Evolutionary conservation across 495 filamentous ascomycete species (phyloP).

Genomic region (Aspergillus saccharolyticus): DNA sequence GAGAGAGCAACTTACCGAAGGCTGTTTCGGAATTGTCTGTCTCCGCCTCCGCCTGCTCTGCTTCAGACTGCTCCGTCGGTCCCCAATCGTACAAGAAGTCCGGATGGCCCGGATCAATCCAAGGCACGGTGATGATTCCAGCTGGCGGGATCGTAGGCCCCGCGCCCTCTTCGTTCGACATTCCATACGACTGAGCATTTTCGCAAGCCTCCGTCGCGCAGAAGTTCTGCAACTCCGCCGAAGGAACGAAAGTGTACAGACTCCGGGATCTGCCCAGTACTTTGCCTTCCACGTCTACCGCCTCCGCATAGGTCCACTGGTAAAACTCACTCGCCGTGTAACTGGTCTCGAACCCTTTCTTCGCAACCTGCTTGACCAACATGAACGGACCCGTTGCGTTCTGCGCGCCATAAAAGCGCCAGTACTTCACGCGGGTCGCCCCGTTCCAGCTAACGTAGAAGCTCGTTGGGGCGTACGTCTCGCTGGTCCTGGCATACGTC

Average conservation of each 20-base stretch:
- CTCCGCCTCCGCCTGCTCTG: not conserved
- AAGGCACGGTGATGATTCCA: constrained; percentile 40
- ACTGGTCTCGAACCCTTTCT: constrained; percentile 39
- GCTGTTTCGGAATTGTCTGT: not conserved
- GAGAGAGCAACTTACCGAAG: constrained; percentile 8
- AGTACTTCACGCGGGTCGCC: constrained; percentile 38
- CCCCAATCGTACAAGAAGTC: constrained; percentile 17
- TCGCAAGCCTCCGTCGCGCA: constrained; percentile 30
- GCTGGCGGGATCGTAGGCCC: constrained; percentile 27
- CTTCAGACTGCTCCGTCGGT: constrained; percentile 5
- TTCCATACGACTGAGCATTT: constrained; percentile 32
- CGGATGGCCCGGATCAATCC: constrained; percentile 33
- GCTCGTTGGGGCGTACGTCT: constrained; percentile 26
- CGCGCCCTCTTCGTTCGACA: constrained; percentile 32
- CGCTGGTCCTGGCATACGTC: constrained; percentile 32
- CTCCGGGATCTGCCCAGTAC: constrained; percentile 31
- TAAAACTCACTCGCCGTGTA: constrained; percentile 31
- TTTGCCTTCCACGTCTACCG: constrained; percentile 28
- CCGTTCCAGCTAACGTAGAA: constrained; percentile 49
- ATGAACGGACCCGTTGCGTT: constrained; percentile 30
- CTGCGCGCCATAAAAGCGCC: constrained; percentile 38
- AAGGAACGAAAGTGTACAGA: constrained; percentile 41
- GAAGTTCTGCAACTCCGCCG: constrained; percentile 31
- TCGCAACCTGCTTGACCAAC: constrained; percentile 28
- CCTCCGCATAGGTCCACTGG: constrained; percentile 34